phyloP scores from a whole-genome alignment of 2,329 filamentous ascomycete genomes.

The Tolypocladium endophyticum region DNA sequence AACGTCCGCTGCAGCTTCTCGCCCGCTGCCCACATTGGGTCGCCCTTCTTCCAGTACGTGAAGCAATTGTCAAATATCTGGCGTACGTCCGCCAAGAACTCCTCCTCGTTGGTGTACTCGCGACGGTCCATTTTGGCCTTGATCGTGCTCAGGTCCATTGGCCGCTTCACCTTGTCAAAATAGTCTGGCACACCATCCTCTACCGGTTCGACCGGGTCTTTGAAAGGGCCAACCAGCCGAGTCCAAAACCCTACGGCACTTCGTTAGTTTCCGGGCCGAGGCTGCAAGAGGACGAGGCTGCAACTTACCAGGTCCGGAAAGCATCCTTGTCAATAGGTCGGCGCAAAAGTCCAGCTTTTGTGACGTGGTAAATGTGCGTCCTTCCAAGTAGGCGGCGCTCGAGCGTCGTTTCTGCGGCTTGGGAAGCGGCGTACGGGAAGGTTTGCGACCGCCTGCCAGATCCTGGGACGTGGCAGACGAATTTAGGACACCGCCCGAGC shows the following conservation, averaged over 20 bases:
- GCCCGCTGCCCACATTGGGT: constrained; percentile 44
- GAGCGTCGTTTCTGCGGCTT: constrained; percentile 26
- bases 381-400: constrained; percentile 19
- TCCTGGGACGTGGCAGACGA: constrained; percentile 9
- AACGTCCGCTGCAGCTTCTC: constrained; percentile 47
- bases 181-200: constrained; percentile 52
- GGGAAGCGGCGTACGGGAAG: constrained; percentile 15
- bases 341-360: constrained; percentile 48
- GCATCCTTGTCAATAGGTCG: constrained; percentile 48
- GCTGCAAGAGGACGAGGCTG: background rate
- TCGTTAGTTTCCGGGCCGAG: background rate
- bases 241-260: constrained; percentile 48
- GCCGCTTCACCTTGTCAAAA: constrained; percentile 46
- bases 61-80: constrained; percentile 56
- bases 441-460: constrained; percentile 16
- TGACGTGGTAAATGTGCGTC: constrained; percentile 20
- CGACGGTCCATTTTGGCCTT: constrained; percentile 47
- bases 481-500: constrained; percentile 16
- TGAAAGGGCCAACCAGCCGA: constrained; percentile 52
- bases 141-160: constrained; percentile 53
- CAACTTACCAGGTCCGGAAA: constrained; percentile 45
- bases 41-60: constrained; percentile 48
- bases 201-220: constrained; percentile 45
- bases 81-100: constrained; percentile 47
- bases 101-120: constrained; percentile 39